These are phyloP conservation scores for Starmerella kuoi DNA, from an alignment of 805 yeast species.

Conservation along the genomic window DNA sequence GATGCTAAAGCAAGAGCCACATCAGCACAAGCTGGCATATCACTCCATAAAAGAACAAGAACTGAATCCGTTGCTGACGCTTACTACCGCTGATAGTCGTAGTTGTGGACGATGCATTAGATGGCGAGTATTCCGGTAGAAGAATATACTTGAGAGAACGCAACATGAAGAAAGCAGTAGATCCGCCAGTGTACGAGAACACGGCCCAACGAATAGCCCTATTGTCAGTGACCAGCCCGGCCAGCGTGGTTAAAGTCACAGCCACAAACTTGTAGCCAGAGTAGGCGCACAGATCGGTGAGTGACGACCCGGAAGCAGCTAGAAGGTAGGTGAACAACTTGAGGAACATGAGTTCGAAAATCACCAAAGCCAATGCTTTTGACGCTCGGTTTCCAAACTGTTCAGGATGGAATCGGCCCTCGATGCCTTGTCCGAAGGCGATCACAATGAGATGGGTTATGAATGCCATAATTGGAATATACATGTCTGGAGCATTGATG, in stretches of 20 bases:
- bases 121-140: conserved; percentile 43
- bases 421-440: conserved; percentile 73
- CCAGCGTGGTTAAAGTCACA: conserved; percentile 29
- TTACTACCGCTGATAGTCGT: conserved; percentile 55
- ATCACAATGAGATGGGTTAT: conserved; percentile 75
- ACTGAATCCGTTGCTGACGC: conserved; percentile 66
- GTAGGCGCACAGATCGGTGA: conserved; percentile 78
- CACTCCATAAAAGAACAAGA: conserved; percentile 72
- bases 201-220: conserved; percentile 39
- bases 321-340: conserved; percentile 75
- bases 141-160: conserved; percentile 53
- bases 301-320: conserved; percentile 46
- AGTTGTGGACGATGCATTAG: conserved; percentile 33
- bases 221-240: conserved; percentile 24
- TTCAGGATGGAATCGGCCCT: conserved; percentile 87
- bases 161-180: conserved; percentile 41
- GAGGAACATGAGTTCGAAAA: conserved; percentile 62
- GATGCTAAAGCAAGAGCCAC: conserved; percentile 46
- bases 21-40: conserved; percentile 63
- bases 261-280: conserved; percentile 93
- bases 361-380: conserved; percentile 69
- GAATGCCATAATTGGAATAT: conserved; percentile 88
- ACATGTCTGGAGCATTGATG: conserved; percentile 89
- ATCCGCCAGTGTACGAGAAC: conserved; percentile 39
- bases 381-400: conserved; percentile 78